Percentiles rank a stretch among this genome's conserved stretches.
Conservation (phyloP, 2,329 filamentous ascomycete species). For the Nothophaeocryptopus gaeumannii region DNA sequence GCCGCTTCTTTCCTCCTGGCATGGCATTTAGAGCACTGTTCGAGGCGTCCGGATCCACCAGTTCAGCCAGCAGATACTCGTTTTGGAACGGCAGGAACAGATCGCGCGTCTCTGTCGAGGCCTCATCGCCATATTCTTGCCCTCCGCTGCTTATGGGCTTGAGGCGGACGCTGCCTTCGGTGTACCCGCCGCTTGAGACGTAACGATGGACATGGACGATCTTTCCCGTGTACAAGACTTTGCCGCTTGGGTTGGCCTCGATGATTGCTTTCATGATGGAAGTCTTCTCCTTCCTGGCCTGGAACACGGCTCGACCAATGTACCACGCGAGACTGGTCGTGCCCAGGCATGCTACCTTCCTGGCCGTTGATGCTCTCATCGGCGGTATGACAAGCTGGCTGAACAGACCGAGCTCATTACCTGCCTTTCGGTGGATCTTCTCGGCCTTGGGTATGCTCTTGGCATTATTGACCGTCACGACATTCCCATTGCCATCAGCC, state of each 20-base stretch:
- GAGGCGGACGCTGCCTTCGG: slow-evolving; percentile 9
- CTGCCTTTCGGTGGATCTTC: slow-evolving; percentile 5
- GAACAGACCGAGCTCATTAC: slow-evolving; percentile 4
- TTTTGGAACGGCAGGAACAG: slow-evolving; percentile 2
- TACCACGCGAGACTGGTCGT: slow-evolving; percentile 5
- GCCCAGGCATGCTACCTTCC: slow-evolving; percentile 1
- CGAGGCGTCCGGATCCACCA: not conserved
- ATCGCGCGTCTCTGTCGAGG: not conserved
- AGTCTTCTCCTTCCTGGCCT: slow-evolving; percentile 1
- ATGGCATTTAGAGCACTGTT: slow-evolving; percentile 1
- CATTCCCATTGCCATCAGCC: slow-evolving; percentile 3
- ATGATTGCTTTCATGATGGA: slow-evolving; percentile 2
- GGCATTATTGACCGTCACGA: slow-evolving; percentile 4
- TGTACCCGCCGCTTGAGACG: slow-evolving; percentile 4
- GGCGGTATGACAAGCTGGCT: slow-evolving; percentile 1
- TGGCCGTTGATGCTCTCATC: not conserved
- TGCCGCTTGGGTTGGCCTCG: not conserved
- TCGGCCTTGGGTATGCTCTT: slow-evolving; percentile 4
- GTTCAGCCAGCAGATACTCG: slow-evolving; percentile 1
- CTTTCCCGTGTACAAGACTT: not conserved
- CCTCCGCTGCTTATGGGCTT: slow-evolving; percentile 6
- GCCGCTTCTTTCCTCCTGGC: not conserved
- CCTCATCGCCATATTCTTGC: slow-evolving; percentile 4
- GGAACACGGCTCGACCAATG: slow-evolving; percentile 1
- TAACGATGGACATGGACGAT: slow-evolving; percentile 3